A percentile compares a stretch with the other conserved stretches of the same genome.
phyloP scores from a whole-genome alignment of 208 protist genomes.

The Naegleria fowleri region DNA sequence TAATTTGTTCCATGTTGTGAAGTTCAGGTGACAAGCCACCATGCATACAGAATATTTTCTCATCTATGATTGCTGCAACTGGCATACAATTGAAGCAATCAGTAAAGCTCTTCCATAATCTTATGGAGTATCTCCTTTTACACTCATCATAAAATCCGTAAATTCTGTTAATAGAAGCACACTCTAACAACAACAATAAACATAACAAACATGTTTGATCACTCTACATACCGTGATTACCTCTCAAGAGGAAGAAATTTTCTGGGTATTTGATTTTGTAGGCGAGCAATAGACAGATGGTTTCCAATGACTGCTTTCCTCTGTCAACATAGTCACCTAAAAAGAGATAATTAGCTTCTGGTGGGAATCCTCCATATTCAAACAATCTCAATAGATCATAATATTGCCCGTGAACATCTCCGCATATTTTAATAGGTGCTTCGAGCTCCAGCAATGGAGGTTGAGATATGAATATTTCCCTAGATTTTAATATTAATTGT shows the following conservation, averaged over 20 bases:
- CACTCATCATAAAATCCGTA: slow-evolving; percentile 99
- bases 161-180: slow-evolving; percentile 98
- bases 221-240: slow-evolving; percentile 80
- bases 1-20: slow-evolving; percentile 80
- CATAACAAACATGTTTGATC: not conserved
- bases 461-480: slow-evolving; percentile 75
- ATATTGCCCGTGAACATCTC: slow-evolving; percentile 99
- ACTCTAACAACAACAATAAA: slow-evolving; percentile 69
- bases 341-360: slow-evolving; percentile 98
- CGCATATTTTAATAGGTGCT: slow-evolving; percentile 83
- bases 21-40: slow-evolving; percentile 95
- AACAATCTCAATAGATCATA: slow-evolving; percentile 99
- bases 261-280: slow-evolving; percentile 99
- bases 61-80: slow-evolving; percentile 95
- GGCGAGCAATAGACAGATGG: slow-evolving; percentile 92
- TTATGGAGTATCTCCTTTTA: slow-evolving; percentile 83
- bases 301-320: slow-evolving; percentile 96
- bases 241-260: slow-evolving; percentile 99
- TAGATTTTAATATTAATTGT: slow-evolving; percentile 63
- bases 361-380: slow-evolving; percentile 97
- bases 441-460: slow-evolving; percentile 74
- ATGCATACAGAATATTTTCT: slow-evolving; percentile 99
- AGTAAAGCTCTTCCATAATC: slow-evolving; percentile 97
- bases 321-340: slow-evolving; percentile 99
- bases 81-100: slow-evolving; percentile 99